These are phyloP conservation scores for Zychaea mexicana DNA, from an alignment of 371 early-diverging fungal genomes.

Conservation along the genomic window DNA sequence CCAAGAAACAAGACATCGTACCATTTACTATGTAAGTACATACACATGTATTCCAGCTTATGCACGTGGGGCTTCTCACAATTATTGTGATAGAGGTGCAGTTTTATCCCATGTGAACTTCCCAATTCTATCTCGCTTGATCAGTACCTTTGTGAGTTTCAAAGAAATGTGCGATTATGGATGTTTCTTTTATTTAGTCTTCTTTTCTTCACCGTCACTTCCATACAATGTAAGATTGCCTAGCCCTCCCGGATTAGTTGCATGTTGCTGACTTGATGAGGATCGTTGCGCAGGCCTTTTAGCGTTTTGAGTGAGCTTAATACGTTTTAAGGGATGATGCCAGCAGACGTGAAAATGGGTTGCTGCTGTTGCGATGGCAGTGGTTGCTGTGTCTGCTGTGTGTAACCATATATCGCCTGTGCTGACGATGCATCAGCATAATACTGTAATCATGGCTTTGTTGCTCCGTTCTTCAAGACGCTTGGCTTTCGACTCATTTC, in stretches of 20 bases:
- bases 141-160: too few relatives aligned
- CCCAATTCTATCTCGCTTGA: too few relatives aligned
- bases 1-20: too few relatives aligned
- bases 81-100: too few relatives aligned
- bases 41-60: too few relatives aligned
- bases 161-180: too few relatives aligned
- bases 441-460: conserved; percentile 5
- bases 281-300: conserved; percentile 10
- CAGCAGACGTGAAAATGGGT: conserved; percentile 21
- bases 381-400: conserved; percentile 6
- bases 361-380: too few relatives aligned
- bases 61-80: too few relatives aligned
- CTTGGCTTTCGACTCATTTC: conserved; percentile 40
- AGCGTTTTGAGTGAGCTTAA: conserved; percentile 32
- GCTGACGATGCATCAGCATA: conserved; percentile 24
- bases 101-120: too few relatives aligned
- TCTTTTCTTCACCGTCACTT: conserved; percentile 43
- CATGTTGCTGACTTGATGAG: not conserved
- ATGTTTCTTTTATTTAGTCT: too few relatives aligned
- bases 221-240: conserved; percentile 45
- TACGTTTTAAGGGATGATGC: conserved; percentile 44
- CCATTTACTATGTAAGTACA: too few relatives aligned
- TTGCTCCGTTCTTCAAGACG: conserved; percentile 38
- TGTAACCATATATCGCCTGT: conserved; percentile 28
- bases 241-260: conserved; percentile 18